Evolutionary conservation across 768 basidiomycete species (phyloP), one percentile per base, ranked within the genome.

Genomic region (Nidularia sp.): DNA sequence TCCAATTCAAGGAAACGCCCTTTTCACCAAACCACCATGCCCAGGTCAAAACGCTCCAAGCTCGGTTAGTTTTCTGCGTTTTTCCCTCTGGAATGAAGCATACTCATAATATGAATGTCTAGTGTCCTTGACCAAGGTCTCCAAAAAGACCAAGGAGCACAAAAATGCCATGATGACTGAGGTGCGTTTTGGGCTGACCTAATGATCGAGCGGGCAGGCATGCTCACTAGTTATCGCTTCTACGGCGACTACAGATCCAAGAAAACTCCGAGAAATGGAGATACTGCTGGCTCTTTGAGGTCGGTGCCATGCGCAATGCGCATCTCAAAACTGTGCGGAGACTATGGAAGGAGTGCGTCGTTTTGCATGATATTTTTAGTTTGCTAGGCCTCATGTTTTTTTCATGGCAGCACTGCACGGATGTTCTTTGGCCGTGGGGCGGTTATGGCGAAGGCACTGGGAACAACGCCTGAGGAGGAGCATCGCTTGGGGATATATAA

Each of bases 371-470:
- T 18, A 10, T 13, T 18, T 47, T 48, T 36, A 53, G 29, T 7
- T 49, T 1, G 25, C 51, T 43, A 22, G 39, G 51, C 47, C 42
- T 48, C 52, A 47, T 51, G 33, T 42, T 13, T 34, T 50, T 22
- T 45, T 29, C 4, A 3, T 29, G 47, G 39, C 54, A 93, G 92
- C 56, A 84, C 92, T 55, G 93, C 91, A 50, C 84, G 93, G 59
- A 83, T 96, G 70, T 95, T 93, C 68, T 92, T 95, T 72, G 91
- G 89, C 12, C 79, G 85, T 62, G 81, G 83, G 44, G 83, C 86
- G 7, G 92, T 99, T 29, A 96, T 99, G 91, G 91, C 93, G 25
- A 98, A 96, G 67, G 96, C 93, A 41, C 78, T 99, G 12, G 97
- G 97, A 3, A 81, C 83, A 39, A 89, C 92, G 5, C 77, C 80